Base-by-base conservation (phyloP, 148 eudicot species). In the Rhododendron vialii region DNA sequence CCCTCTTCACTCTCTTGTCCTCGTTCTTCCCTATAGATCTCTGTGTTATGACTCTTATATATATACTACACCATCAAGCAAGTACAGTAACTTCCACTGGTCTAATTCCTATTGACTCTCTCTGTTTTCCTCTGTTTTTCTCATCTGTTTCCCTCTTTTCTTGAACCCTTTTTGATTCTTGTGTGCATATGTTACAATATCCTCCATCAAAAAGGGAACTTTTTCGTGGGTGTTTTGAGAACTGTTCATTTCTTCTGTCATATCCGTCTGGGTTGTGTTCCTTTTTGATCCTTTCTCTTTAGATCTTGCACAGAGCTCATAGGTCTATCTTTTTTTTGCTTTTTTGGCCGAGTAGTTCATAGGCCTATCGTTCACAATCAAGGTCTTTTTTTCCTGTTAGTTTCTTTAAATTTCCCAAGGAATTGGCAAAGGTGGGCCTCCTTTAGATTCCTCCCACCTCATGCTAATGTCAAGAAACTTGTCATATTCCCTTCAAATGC, bases 391-490 rank as follows among this genome's bases (percentile, higher is more conserved):
- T 59, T 86, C 22, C 45, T 45, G 15, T 43, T 9, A 2, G 85
- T 24, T 85, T 81, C 48, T 67, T 71, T 63, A 35, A 57, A 76
- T 88, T 85, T 87, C 88, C 90, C 81, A 35, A 61, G 73, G 84
- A 83, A 80, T 84, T 85, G 89, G 90, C 30, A 88, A 84, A 91
- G 86, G 63, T 87, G 84, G 86, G 83, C 88, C 86, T 86, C 86
- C 69, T 83, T 80, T 45, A 73, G 90, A 85, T 90, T 90, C 92
- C 90, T 85, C 90, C 83, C 80, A 74, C 43, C 87, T 74, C 78
- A 86, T 86, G 83, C 89, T 86, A 88, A 80, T 82, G 91, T 88
- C 80, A 86, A 69, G 74, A 86, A 63, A 35, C 51, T 36, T 43
- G 11, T 84, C 87, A 82, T 78, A 84, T 89, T 89, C 92, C 75